Evolutionary conservation across 2,329 filamentous ascomycete species (phyloP).

Genomic region (Dothidotthia symphoricarpi): DNA sequence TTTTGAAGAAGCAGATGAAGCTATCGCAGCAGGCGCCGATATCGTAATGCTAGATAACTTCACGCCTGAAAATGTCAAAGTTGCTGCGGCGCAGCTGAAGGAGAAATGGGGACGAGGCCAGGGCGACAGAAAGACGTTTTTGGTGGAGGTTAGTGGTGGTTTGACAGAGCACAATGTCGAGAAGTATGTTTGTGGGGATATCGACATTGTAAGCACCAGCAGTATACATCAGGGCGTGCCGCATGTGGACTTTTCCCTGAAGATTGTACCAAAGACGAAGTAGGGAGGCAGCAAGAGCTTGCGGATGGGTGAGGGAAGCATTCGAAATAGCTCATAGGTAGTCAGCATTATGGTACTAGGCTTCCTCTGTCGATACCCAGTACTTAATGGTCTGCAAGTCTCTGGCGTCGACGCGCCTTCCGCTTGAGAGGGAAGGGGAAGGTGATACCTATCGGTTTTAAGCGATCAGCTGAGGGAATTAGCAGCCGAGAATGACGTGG

Average conservation of each 20-base stretch:
- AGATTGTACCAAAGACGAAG: slow-evolving; percentile 61
- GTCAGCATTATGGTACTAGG: too few species aligned
- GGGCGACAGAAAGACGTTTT: slow-evolving; percentile 58
- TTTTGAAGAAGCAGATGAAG: slow-evolving; percentile 85
- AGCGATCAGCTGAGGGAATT: too few species aligned
- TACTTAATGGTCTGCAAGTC: too few species aligned
- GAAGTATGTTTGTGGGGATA: slow-evolving; percentile 74
- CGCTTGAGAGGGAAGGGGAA: too few species aligned
- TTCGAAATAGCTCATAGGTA: too few species aligned
- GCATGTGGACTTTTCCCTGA: slow-evolving; percentile 94
- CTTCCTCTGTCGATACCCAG: too few species aligned
- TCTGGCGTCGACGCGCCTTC: too few species aligned
- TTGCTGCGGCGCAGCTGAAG: slow-evolving; percentile 73
- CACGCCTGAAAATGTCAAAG: slow-evolving; percentile 70
- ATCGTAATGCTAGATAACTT: slow-evolving; percentile 99
- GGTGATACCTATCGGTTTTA: too few species aligned
- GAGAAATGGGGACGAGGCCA: slow-evolving; percentile 71
- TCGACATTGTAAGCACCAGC: slow-evolving; percentile 95
- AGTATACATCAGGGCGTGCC: slow-evolving; percentile 94
- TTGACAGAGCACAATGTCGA: slow-evolving; percentile 81
- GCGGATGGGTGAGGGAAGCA: slow-evolving; percentile 3
- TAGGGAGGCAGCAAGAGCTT: slow-evolving; percentile 16
- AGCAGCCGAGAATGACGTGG: too few species aligned
- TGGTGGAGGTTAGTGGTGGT: slow-evolving; percentile 91
- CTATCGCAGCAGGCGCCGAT: slow-evolving; percentile 85